A percentile compares a stretch with the other conserved stretches of the same genome.
phyloP scores from a whole-genome alignment of 768 basidiomycete genomes.

The Termitomyces sp. region DNA sequence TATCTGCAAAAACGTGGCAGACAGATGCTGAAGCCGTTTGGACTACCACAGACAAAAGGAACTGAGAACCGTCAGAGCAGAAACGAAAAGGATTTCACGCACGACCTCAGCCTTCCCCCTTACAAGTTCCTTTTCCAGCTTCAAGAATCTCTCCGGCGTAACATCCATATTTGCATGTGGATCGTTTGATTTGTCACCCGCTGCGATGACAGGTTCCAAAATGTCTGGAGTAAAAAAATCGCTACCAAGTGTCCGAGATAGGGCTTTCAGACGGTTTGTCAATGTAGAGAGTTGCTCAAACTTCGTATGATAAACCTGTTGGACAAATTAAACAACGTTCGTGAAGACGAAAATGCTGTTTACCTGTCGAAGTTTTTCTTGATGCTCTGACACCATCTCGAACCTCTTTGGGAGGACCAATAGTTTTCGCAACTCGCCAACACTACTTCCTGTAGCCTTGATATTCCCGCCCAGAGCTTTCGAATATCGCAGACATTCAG shows the following conservation, averaged over 20 bases:
- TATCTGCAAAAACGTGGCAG: constrained; percentile 65
- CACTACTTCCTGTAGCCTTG: constrained; percentile 60
- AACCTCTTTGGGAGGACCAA: constrained; percentile 69
- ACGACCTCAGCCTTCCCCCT: constrained; percentile 87
- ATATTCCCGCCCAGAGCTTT: constrained; percentile 69
- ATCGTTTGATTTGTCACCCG: constrained; percentile 35
- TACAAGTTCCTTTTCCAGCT: constrained; percentile 80
- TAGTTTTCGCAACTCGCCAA: constrained; percentile 71
- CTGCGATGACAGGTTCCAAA: constrained; percentile 40
- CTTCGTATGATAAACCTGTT: constrained; percentile 70
- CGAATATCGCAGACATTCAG: constrained; percentile 61
- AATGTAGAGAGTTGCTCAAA: constrained; percentile 72
- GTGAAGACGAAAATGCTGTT: constrained; percentile 20
- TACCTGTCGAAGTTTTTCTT: constrained; percentile 80
- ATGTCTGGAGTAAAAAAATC: constrained; percentile 59
- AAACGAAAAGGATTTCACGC: constrained; percentile 24
- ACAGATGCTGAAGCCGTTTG: constrained; percentile 65
- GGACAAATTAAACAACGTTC: constrained; percentile 2
- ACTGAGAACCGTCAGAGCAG: neutral
- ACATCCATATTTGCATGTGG: constrained; percentile 59
- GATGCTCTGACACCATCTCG: constrained; percentile 63
- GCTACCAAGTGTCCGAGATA: constrained; percentile 58
- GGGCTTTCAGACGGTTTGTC: constrained; percentile 56
- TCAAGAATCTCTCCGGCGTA: constrained; percentile 75
- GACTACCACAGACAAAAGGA: constrained; percentile 33